Evolutionary conservation across 257 asterid genomes (phyloP).

Genomic region (Euphrasia confusa): DNA sequence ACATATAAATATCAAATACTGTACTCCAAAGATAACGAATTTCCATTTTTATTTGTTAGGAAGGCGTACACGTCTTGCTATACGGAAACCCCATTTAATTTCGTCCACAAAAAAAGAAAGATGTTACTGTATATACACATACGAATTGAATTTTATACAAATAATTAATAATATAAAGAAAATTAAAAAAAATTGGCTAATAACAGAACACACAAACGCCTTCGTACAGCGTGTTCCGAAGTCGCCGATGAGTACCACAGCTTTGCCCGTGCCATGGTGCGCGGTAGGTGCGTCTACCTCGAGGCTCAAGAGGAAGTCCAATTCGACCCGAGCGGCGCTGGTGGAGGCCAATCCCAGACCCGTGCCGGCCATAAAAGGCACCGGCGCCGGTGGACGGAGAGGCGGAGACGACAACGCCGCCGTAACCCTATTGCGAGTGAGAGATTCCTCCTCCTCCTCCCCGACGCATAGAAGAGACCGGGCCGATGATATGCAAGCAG

Average conservation of each 20-base stretch:
- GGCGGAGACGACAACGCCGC: conserved; percentile 26
- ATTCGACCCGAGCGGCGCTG: conserved; percentile 50
- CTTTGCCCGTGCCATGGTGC: conserved; percentile 29
- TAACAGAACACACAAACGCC: too few species aligned
- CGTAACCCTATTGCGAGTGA: conserved; percentile 26
- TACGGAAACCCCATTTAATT: too few species aligned
- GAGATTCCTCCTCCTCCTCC: conserved; percentile 27
- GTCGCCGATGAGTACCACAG: conserved; percentile 31
- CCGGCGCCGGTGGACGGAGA: conserved; percentile 24
- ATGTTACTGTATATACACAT: too few species aligned
- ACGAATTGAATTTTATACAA: too few species aligned
- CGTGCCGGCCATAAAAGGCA: conserved; percentile 40
- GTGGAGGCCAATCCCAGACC: conserved; percentile 68
- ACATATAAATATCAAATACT: too few species aligned
- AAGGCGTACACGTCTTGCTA: too few species aligned
- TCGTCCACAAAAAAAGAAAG: too few species aligned
- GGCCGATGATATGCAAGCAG: conserved; percentile 90
- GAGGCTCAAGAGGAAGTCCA: conserved; percentile 23
- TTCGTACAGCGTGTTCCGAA: too few species aligned
- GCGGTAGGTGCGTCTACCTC: conserved; percentile 18
- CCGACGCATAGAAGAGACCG: conserved; percentile 43
- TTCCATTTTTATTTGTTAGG: too few species aligned
- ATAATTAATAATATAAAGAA: too few species aligned
- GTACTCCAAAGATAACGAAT: too few species aligned
- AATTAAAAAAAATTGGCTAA: too few species aligned